These are phyloP conservation scores for Crucibulum laeve DNA, from an alignment of 768 basidiomycete species.

Conservation along the genomic window DNA sequence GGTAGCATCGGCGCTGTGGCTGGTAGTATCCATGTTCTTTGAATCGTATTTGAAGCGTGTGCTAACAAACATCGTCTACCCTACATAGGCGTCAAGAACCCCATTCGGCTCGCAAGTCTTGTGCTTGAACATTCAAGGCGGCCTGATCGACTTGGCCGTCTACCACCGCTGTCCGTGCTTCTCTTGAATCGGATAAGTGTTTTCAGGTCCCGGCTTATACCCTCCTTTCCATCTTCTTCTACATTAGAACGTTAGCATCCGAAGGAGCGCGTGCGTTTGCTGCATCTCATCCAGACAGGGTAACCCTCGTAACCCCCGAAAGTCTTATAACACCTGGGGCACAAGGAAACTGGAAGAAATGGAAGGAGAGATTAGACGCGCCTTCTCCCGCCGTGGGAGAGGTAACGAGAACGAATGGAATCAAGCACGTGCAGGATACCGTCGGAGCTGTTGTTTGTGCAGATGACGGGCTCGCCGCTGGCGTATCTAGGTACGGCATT, in stretches of 20 bases:
- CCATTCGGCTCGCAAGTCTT: slow-evolving; percentile 54
- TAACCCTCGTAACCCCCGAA: slow-evolving; percentile 35
- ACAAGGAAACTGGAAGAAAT: slow-evolving; percentile 50
- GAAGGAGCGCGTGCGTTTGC: slow-evolving; percentile 62
- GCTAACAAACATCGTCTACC: not conserved
- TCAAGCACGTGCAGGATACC: slow-evolving; percentile 64
- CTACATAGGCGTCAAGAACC: slow-evolving; percentile 59
- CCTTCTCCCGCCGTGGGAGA: slow-evolving; percentile 3
- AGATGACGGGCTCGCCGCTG: slow-evolving; percentile 50
- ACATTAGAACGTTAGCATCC: slow-evolving; percentile 63
- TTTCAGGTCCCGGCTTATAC: not conserved
- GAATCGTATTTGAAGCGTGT: not conserved
- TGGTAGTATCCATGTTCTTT: slow-evolving; percentile 32
- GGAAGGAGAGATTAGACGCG: slow-evolving; percentile 44
- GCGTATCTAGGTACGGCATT: slow-evolving; percentile 61
- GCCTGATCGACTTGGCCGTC: slow-evolving; percentile 52
- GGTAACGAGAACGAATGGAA: slow-evolving; percentile 12
- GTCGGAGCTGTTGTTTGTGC: slow-evolving; percentile 70
- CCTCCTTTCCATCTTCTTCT: no score
- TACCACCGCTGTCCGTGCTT: slow-evolving; percentile 60
- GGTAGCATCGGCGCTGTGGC: slow-evolving; percentile 73
- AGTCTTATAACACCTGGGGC: slow-evolving; percentile 48
- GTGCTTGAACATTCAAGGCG: slow-evolving; percentile 50
- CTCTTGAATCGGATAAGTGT: not conserved
- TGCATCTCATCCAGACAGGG: slow-evolving; percentile 9